Percentiles rank a stretch among this genome's conserved stretches.
Evolutionary conservation across 1,139 yeast genomes (phyloP).

Genomic region (Geotrichum aggregatum): DNA sequence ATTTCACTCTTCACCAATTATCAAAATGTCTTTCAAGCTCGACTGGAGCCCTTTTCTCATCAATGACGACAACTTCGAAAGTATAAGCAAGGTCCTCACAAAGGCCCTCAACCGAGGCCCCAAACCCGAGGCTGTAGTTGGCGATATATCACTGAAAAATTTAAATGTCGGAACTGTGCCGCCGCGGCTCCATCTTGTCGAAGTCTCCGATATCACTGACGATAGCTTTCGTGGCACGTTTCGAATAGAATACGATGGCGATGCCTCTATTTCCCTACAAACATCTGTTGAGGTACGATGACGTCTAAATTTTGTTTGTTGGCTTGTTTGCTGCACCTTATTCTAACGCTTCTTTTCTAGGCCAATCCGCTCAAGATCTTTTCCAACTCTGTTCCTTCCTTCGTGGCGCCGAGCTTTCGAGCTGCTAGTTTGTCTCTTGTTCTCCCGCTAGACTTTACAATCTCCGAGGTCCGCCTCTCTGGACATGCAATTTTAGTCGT

Average conservation of each 20-base stretch:
- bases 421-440: conserved; percentile 58
- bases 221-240: conserved; percentile 72
- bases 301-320: neutral
- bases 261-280: conserved; percentile 61
- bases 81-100: conserved; percentile 64
- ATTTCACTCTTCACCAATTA: neutral
- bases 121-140: conserved; percentile 69
- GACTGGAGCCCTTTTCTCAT: conserved; percentile 60
- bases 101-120: conserved; percentile 69
- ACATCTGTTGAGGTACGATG: conserved; percentile 57
- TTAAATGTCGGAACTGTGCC: conserved; percentile 69
- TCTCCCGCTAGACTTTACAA: conserved; percentile 59
- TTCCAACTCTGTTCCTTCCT: conserved; percentile 47
- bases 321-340: neutral
- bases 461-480: conserved; percentile 58
- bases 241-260: conserved; percentile 66
- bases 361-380: conserved; percentile 55
- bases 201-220: conserved; percentile 65
- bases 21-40: conserved; percentile 67
- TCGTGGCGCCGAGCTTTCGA: conserved; percentile 49
- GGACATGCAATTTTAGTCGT: conserved; percentile 71
- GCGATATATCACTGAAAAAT: conserved; percentile 63
- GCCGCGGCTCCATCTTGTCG: conserved; percentile 66
- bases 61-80: conserved; percentile 58
- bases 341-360: conserved; percentile 40